phyloP scores from a whole-genome alignment of 2,329 filamentous ascomycete species.

The Zymoseptoria brevis region DNA sequence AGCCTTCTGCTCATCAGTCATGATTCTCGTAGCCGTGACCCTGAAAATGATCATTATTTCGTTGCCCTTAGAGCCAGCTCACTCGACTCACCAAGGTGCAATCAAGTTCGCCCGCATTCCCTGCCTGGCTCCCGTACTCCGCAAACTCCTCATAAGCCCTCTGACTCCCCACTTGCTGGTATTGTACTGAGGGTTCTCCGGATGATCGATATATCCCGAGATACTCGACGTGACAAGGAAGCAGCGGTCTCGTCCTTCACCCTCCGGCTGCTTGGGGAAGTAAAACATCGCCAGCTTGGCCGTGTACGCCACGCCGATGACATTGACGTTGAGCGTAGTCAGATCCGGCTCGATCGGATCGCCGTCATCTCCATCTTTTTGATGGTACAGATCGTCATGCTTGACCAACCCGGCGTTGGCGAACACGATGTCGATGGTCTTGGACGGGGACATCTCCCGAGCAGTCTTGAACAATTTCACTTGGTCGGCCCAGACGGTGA shows the following conservation, averaged over 20 bases:
- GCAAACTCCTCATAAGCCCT: constrained; percentile 35
- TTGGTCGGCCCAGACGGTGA: constrained; percentile 27
- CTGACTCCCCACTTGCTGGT: constrained; percentile 35
- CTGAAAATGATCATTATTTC: constrained; percentile 6
- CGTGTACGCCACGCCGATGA: constrained; percentile 22
- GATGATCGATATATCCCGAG: constrained; percentile 42
- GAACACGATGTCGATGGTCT: constrained; percentile 22
- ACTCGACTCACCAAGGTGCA: constrained; percentile 19
- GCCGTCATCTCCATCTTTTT: constrained; percentile 9
- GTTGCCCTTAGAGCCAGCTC: too few species aligned
- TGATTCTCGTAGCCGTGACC: constrained; percentile 21
- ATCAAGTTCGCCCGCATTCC: constrained; percentile 40
- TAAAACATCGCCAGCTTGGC: constrained; percentile 35
- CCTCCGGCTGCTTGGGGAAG: constrained; percentile 27
- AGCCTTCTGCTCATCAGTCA: constrained; percentile 14
- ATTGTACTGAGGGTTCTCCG: constrained; percentile 33
- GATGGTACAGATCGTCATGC: constrained; percentile 17
- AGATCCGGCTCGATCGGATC: constrained; percentile 23
- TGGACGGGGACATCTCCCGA: constrained; percentile 11
- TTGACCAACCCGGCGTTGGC: constrained; percentile 25
- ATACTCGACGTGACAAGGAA: constrained; percentile 45
- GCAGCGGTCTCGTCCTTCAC: constrained; percentile 36
- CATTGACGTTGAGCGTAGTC: constrained; percentile 18
- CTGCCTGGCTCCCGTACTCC: constrained; percentile 35
- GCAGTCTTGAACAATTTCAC: constrained; percentile 25